Percentiles rank a stretch among this genome's conserved stretches.
Conservation (phyloP, 306 rosid species). For the Rosa rugosa region DNA sequence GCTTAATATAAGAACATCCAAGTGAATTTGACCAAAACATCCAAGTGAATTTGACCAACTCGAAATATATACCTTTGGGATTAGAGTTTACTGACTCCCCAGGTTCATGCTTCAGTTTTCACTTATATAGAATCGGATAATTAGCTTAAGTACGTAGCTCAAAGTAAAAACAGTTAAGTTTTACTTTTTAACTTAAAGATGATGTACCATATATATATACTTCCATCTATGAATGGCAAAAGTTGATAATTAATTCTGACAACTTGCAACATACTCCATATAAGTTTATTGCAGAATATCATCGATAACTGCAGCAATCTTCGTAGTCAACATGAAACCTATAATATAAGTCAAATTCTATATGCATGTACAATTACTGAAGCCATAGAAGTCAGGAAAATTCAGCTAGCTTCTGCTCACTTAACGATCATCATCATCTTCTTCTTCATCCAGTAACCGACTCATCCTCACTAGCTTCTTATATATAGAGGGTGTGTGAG, state of each 20-base stretch:
- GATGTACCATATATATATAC: not conserved
- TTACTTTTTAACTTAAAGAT: not conserved
- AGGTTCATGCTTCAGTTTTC: constrained; percentile 9
- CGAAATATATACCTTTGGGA: not conserved
- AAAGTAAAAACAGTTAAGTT: not conserved
- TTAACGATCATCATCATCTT: not conserved
- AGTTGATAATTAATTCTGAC: not conserved
- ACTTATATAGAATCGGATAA: not conserved
- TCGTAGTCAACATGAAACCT: not conserved
- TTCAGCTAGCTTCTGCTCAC: not conserved
- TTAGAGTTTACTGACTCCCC: constrained; percentile 3
- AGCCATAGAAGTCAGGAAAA: constrained; percentile 9
- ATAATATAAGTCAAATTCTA: not conserved
- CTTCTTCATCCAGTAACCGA: not conserved
- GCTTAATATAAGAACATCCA: not conserved
- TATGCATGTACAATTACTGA: not conserved
- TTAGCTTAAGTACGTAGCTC: not conserved
- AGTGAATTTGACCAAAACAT: constrained; percentile 9
- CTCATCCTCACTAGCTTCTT: not conserved
- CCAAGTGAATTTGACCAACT: constrained; percentile 7
- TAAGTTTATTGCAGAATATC: not conserved
- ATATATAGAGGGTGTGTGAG: no score
- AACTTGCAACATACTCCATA: constrained; percentile 4
- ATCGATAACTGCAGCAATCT: constrained; percentile 11
- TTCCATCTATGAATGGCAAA: not conserved